These are phyloP conservation scores for Hanseniaspora lindneri DNA, from an alignment of 805 yeast genomes.

Conservation along the genomic window DNA sequence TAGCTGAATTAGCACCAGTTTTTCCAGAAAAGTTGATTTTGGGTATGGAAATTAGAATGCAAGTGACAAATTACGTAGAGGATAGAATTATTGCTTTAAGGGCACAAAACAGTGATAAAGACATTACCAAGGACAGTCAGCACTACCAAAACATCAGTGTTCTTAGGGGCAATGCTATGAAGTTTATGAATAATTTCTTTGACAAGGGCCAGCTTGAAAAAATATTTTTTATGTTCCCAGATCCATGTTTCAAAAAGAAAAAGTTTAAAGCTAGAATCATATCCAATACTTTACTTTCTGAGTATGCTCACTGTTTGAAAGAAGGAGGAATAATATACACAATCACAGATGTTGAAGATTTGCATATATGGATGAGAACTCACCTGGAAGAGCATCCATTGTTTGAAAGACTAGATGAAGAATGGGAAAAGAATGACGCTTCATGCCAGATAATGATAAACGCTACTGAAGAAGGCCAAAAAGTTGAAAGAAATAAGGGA, in stretches of 20 bases:
- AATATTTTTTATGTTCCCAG: conserved; percentile 98
- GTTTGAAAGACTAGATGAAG: conserved; percentile 64
- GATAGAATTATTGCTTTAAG: conserved; percentile 87
- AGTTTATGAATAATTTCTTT: conserved; percentile 89
- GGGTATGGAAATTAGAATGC: conserved; percentile 97
- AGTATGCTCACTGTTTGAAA: conserved; percentile 78
- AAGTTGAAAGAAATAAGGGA: conserved; percentile 84
- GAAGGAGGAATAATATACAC: conserved; percentile 88
- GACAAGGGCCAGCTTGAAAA: conserved; percentile 68
- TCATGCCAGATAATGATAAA: conserved; percentile 81
- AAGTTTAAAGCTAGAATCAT: conserved; percentile 95
- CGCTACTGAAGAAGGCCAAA: conserved; percentile 97
- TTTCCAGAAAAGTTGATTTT: conserved; percentile 64
- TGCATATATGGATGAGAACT: conserved; percentile 91
- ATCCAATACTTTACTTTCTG: conserved; percentile 76
- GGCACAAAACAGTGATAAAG: conserved; percentile 23
- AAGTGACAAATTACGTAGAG: conserved; percentile 93
- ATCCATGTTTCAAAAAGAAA: conserved; percentile 94
- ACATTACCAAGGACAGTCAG: conserved; percentile 23
- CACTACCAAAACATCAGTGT: conserved; percentile 78
- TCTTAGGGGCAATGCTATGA: conserved; percentile 92
- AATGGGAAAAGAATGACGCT: conserved; percentile 67
- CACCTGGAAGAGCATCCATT: conserved; percentile 86
- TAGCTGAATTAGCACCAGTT: conserved; percentile 64
- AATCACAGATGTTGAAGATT: conserved; percentile 86